phyloP scores from a whole-genome alignment of 2,329 filamentous ascomycete species.

The Emmonsiellopsis sp. region DNA sequence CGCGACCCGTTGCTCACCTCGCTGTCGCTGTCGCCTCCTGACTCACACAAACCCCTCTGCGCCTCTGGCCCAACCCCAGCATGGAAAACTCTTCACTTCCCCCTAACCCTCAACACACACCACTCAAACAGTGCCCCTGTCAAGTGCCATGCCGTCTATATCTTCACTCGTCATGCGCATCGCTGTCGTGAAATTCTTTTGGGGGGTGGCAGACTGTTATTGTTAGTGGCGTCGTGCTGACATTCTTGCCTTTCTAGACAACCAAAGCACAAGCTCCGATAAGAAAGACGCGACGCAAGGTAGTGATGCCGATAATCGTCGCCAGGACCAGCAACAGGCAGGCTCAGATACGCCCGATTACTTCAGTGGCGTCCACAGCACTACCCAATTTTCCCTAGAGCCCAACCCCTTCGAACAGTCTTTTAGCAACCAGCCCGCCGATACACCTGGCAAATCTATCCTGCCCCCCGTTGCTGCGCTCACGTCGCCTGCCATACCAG shows the following conservation, averaged over 20 bases:
- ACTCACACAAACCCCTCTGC: too few species aligned
- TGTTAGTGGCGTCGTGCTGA: too few species aligned
- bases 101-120: too few species aligned
- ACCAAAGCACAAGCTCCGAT: constrained; percentile 1
- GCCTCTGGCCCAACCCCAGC: too few species aligned
- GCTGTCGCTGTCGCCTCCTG: too few species aligned
- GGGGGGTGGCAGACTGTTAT: too few species aligned
- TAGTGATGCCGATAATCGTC: constrained; percentile 30
- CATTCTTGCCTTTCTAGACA: not conserved
- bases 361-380: constrained; percentile 53
- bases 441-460: constrained; percentile 74
- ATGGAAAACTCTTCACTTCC: too few species aligned
- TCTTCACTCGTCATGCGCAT: too few species aligned
- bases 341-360: constrained; percentile 57
- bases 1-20: too few species aligned
- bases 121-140: too few species aligned
- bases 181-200: too few species aligned
- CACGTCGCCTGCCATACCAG: constrained; percentile 80
- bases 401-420: constrained; percentile 97
- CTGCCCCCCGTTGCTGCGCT: constrained; percentile 83
- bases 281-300: not conserved
- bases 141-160: too few species aligned
- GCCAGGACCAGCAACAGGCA: constrained; percentile 28
- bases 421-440: constrained; percentile 60
- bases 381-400: constrained; percentile 51